Evolutionary conservation across 345 rosid species (phyloP).

Genomic region (Pugionium cornutum): DNA sequence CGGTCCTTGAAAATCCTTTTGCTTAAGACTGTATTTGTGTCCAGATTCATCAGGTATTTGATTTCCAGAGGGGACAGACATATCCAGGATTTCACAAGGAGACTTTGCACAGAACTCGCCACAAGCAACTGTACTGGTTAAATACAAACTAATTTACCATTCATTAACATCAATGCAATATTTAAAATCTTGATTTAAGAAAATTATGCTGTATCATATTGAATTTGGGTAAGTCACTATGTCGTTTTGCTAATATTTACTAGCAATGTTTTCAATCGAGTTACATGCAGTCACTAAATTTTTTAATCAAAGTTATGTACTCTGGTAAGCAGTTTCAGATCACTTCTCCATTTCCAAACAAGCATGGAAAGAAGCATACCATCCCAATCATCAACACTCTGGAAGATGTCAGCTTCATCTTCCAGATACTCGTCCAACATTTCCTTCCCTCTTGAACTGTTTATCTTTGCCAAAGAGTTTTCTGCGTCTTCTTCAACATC

Average conservation of each 20-base stretch:
- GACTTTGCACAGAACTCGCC: slow-evolving; percentile 65
- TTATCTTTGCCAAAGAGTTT: slow-evolving; percentile 35
- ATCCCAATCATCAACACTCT: slow-evolving; percentile 78
- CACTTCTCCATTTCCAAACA: slow-evolving; percentile 17
- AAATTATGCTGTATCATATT: slow-evolving; percentile 13
- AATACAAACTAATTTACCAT: slow-evolving; percentile 3
- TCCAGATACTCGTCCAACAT: slow-evolving; percentile 72
- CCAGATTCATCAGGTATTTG: slow-evolving; percentile 42
- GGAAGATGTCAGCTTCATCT: slow-evolving; percentile 66
- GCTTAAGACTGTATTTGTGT: slow-evolving; percentile 43
- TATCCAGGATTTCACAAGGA: slow-evolving; percentile 40
- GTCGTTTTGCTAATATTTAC: neutral
- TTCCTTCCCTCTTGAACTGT: slow-evolving; percentile 43
- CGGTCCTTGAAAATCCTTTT: slow-evolving; percentile 62
- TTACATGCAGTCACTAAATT: neutral
- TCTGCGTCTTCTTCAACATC: slow-evolving; percentile 41
- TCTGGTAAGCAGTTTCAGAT: neutral
- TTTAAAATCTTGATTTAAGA: neutral
- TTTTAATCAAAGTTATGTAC: neutral
- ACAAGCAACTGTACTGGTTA: slow-evolving; percentile 57
- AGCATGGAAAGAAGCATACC: slow-evolving; percentile 51
- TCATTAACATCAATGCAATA: slow-evolving; percentile 3
- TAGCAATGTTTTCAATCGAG: neutral
- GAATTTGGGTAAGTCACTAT: neutral
- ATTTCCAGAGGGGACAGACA: slow-evolving; percentile 30